These are phyloP conservation scores for Lipomyces sp. DNA, from an alignment of 805 yeast genomes.

Conservation along the genomic window DNA sequence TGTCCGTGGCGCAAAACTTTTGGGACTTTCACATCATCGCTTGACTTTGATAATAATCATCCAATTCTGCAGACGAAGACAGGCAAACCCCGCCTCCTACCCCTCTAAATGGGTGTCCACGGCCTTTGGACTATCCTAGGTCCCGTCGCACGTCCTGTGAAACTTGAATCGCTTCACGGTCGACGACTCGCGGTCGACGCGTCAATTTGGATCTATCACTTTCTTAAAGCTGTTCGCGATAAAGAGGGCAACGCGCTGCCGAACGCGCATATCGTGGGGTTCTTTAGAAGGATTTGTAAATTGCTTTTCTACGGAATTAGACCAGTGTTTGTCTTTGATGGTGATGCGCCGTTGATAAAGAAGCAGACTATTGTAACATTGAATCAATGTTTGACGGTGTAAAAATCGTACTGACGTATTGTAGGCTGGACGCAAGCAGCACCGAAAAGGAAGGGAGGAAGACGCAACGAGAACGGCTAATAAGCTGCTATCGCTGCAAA, in stretches of 20 bases:
- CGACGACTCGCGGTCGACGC: slow-evolving; percentile 93
- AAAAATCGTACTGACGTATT: not conserved
- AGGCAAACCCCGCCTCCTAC: not conserved
- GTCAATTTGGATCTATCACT: slow-evolving; percentile 97
- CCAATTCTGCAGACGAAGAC: too few relatives aligned
- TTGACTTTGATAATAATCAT: too few relatives aligned
- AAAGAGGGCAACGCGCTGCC: slow-evolving; percentile 74
- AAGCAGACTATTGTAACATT: slow-evolving; percentile 63
- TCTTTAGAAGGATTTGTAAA: slow-evolving; percentile 91
- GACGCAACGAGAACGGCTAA: slow-evolving; percentile 77
- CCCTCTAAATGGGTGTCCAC: slow-evolving; percentile 82
- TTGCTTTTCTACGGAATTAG: slow-evolving; percentile 80
- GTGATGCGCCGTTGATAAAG: slow-evolving; percentile 88
- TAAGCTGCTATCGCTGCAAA: slow-evolving; percentile 74
- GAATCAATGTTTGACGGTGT: too few relatives aligned
- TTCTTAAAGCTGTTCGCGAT: slow-evolving; percentile 91
- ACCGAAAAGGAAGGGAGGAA: slow-evolving; percentile 74
- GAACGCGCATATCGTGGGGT: slow-evolving; percentile 92
- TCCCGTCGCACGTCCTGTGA: slow-evolving; percentile 87
- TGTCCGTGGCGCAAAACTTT: not conserved
- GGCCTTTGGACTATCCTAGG: slow-evolving; percentile 91
- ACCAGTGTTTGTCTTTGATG: slow-evolving; percentile 94
- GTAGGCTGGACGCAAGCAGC: slow-evolving; percentile 61
- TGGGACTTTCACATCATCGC: not conserved
- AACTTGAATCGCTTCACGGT: slow-evolving; percentile 80